phyloP scores from a whole-genome alignment of 257 asterid species.

The Marsdenia floribunda region DNA sequence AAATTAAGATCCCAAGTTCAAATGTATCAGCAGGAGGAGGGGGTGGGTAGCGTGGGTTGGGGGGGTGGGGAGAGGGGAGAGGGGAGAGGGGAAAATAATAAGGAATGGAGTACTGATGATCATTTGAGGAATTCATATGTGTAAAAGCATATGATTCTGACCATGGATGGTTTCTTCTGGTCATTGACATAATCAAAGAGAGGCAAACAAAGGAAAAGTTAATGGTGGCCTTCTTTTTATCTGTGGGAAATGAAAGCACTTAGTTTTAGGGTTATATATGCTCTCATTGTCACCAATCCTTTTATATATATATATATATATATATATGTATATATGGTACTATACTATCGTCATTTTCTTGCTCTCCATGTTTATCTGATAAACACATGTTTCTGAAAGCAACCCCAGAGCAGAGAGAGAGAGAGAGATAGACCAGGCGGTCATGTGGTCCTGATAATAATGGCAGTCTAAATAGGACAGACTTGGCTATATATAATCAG shows the following conservation, averaged over 20 bases:
- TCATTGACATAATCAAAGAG: slow-evolving; percentile 2
- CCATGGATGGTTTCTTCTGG: neutral
- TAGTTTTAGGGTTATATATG: slow-evolving; percentile 7
- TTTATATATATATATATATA: neutral
- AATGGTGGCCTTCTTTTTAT: slow-evolving; percentile 1
- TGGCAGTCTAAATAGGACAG: slow-evolving; percentile 9
- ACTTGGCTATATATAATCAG: slow-evolving; percentile 1
- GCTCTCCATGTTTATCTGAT: slow-evolving; percentile 1
- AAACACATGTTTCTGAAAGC: neutral
- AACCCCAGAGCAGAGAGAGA: neutral
- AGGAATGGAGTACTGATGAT: no score
- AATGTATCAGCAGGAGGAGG: neutral
- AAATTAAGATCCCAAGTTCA: neutral
- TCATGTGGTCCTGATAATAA: slow-evolving; percentile 10
- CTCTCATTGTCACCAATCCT: slow-evolving; percentile 10
- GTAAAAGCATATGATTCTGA: neutral
- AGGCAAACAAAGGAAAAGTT: neutral
- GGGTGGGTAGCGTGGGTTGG: neutral
- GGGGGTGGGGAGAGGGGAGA: neutral
- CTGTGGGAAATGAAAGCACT: slow-evolving; percentile 12
- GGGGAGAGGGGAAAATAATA: neutral
- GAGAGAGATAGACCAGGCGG: neutral
- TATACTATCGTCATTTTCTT: neutral
- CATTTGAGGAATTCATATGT: neutral
- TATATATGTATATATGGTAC: no score